These are phyloP conservation scores for Lodderomyces beijingensis DNA, from an alignment of 1,139 yeast species.

Conservation along the genomic window DNA sequence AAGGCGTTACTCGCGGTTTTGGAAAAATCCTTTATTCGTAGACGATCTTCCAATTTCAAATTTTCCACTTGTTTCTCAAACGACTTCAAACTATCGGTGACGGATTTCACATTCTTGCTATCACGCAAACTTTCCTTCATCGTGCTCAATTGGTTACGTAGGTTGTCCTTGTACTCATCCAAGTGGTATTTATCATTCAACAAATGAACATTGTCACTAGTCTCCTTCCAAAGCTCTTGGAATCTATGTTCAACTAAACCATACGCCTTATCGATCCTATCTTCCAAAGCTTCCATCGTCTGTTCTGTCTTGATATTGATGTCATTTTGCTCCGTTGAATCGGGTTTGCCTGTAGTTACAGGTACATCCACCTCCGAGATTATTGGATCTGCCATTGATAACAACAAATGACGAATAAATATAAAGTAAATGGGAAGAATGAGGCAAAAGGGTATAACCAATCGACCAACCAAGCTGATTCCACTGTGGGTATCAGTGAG, in stretches of 20 bases:
- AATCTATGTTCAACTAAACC: conserved; percentile 40
- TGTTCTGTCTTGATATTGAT: conserved; percentile 35
- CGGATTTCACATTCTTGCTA: conserved; percentile 16
- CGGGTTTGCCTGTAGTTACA: conserved; percentile 5
- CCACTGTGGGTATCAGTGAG: too few species aligned
- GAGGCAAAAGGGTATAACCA: too few species aligned
- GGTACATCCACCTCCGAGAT: too few species aligned
- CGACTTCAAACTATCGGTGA: conserved; percentile 23
- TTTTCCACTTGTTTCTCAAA: conserved; percentile 32
- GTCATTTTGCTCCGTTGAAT: conserved; percentile 1
- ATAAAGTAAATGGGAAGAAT: too few species aligned
- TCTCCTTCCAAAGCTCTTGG: conserved; percentile 28
- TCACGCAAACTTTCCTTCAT: conserved; percentile 24
- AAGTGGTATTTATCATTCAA: conserved; percentile 33
- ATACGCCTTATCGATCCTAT: conserved; percentile 52
- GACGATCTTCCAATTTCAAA: conserved; percentile 10
- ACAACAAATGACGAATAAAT: too few species aligned
- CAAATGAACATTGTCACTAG: conserved; percentile 26
- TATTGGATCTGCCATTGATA: not conserved
- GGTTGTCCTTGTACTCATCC: conserved; percentile 39
- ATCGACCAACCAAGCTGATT: too few species aligned
- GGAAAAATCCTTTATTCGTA: conserved; percentile 18
- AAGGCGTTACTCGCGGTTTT: conserved; percentile 53
- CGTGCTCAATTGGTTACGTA: conserved; percentile 29
- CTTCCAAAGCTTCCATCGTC: conserved; percentile 46